Conservation (phyloP, 495 filamentous ascomycete genomes). For the Thermothielavioides terrestris region DNA sequence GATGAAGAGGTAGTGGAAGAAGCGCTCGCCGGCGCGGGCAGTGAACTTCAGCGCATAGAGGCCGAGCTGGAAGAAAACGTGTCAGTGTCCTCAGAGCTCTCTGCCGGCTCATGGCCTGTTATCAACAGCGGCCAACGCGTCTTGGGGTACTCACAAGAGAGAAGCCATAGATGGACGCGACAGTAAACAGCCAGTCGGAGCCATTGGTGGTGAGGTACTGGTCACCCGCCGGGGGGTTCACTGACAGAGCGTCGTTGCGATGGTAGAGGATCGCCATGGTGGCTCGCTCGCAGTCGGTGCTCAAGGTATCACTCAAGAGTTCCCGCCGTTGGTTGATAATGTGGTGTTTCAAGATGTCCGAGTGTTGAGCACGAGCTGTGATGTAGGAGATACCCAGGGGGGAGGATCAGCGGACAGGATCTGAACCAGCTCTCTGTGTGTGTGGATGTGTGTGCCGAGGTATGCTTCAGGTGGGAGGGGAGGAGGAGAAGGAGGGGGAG, state of each 20-base stretch:
- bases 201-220: slow-evolving; percentile 34
- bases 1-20: slow-evolving; percentile 49
- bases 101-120: no score
- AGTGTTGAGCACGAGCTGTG: not conserved
- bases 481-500: not conserved
- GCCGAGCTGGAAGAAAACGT: slow-evolving; percentile 13
- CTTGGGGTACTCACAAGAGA: slow-evolving; percentile 22
- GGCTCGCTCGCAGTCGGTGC: not conserved
- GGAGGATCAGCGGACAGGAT: not conserved
- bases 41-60: slow-evolving; percentile 31
- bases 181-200: slow-evolving; percentile 42
- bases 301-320: no score
- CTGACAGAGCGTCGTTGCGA: slow-evolving; percentile 35
- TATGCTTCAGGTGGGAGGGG: no score
- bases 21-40: slow-evolving; percentile 37
- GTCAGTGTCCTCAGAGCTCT: no score
- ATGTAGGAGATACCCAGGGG: not conserved
- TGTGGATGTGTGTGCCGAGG: no score
- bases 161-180: slow-evolving; percentile 36
- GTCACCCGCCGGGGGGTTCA: slow-evolving; percentile 36
- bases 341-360: not conserved
- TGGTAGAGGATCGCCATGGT: slow-evolving; percentile 15
- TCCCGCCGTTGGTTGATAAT: no score
- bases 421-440: no score
- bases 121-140: not conserved